phyloP scores from a whole-genome alignment of 23 red algal species.

The Pyropia haitanensis region DNA sequence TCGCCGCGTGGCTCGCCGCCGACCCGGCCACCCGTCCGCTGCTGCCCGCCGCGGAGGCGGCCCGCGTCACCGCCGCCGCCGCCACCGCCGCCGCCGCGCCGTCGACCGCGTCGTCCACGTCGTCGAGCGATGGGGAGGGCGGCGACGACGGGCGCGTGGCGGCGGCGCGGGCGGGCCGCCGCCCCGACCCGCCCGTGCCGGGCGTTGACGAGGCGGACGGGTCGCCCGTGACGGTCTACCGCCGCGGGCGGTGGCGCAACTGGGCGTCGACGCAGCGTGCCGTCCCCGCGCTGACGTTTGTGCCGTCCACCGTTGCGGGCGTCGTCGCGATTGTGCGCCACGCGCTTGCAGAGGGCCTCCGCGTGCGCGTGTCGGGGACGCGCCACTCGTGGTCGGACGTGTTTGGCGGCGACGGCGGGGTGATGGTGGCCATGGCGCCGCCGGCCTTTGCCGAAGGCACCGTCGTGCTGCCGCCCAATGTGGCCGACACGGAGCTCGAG shows the following conservation, averaged over 20 bases:
- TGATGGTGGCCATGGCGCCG: not conserved
- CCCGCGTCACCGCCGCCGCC: too few relatives aligned
- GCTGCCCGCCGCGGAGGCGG: too few relatives aligned
- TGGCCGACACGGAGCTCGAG: not conserved
- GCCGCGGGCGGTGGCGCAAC: not conserved
- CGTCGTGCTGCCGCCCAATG: too few relatives aligned
- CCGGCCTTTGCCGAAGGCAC: not conserved
- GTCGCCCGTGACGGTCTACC: not conserved
- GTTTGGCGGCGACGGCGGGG: not conserved
- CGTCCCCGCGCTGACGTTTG: not conserved
- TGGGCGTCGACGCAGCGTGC: not conserved
- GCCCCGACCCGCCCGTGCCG: constrained; percentile 5
- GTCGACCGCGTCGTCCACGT: too few relatives aligned
- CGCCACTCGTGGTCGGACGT: not conserved
- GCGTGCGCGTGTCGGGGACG: constrained; percentile 1
- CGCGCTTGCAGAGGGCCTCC: constrained; percentile 1
- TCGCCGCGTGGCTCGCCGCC: too few relatives aligned
- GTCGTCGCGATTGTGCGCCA: not conserved
- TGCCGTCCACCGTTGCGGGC: not conserved
- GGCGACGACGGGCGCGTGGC: too few relatives aligned
- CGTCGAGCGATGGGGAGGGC: too few relatives aligned
- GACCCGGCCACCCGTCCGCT: too few relatives aligned
- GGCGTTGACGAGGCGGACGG: not conserved
- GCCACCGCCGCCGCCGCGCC: too few relatives aligned
- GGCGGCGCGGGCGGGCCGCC: not conserved